A percentile compares a stretch with the other conserved stretches of the same genome.
These are phyloP conservation scores for Talinum fruticosum DNA, from an alignment of 148 eudicot species.

Conservation along the genomic window DNA sequence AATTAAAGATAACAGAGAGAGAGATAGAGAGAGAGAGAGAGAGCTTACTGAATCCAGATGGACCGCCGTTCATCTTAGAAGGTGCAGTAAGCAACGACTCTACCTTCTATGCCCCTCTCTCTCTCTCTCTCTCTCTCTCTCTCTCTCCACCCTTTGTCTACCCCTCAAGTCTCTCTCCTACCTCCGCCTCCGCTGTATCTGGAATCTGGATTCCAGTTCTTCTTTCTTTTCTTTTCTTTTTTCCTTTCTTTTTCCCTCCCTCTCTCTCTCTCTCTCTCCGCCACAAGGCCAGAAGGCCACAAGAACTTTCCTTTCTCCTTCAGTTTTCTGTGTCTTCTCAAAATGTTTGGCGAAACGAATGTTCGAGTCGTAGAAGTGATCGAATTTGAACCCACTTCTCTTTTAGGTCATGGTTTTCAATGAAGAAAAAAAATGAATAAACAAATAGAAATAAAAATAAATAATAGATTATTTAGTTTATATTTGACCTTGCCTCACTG, in stretches of 20 bases:
- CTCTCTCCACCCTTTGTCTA: neutral
- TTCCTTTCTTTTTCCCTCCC: neutral
- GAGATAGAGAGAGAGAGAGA: neutral
- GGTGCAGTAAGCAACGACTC: neutral
- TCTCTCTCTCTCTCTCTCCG: no score
- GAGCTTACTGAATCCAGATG: conserved; percentile 48
- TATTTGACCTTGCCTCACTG: no score
- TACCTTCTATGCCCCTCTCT: neutral
- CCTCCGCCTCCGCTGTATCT: neutral
- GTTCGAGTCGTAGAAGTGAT: neutral
- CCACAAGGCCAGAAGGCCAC: no score
- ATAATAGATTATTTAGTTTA: no score
- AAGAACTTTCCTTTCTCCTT: no score
- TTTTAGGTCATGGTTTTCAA: neutral
- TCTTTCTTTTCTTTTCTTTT: no score
- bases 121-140: conserved; percentile 1
- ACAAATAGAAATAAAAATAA: neutral
- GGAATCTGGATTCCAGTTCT: neutral
- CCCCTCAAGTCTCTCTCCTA: neutral
- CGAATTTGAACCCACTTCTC: neutral
- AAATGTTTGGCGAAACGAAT: neutral
- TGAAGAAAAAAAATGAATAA: neutral
- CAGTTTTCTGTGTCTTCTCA: neutral
- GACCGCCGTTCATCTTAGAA: conserved; percentile 52
- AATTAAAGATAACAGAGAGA: no score